phyloP scores from a whole-genome alignment of 2,329 filamentous ascomycete species.

The Sporothrix curviconia region DNA sequence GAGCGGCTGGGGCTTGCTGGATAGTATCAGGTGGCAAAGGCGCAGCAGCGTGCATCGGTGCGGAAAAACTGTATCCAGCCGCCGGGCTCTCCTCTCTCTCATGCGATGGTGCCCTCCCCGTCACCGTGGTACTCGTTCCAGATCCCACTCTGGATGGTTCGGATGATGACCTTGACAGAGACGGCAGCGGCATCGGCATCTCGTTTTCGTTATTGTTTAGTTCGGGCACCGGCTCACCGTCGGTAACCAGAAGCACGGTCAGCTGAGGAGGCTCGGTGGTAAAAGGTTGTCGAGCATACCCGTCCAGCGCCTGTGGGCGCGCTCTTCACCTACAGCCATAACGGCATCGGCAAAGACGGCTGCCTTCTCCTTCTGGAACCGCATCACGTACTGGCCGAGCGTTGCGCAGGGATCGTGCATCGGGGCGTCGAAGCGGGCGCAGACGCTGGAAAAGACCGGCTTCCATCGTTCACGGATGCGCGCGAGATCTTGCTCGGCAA shows the following conservation, averaged over 20 bases:
- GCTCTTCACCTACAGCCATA: not conserved
- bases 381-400: not conserved
- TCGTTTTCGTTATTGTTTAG: too few species aligned
- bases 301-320: not conserved
- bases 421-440: not conserved
- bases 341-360: not conserved
- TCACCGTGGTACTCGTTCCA: too few species aligned
- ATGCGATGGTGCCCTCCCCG: too few species aligned
- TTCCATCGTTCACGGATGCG: not conserved
- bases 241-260: not conserved
- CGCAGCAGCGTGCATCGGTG: too few species aligned
- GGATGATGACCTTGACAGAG: too few species aligned
- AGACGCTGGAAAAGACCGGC: not conserved
- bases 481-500: not conserved
- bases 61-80: too few species aligned
- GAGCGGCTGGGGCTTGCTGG: not conserved
- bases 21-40: too few species aligned
- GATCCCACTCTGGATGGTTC: too few species aligned
- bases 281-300: not conserved
- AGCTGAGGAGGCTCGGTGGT: not conserved
- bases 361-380: constrained; percentile 6
- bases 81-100: too few species aligned
- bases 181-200: too few species aligned
- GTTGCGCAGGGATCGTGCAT: not conserved
- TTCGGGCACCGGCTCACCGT: not conserved